Evolutionary conservation across 371 early-diverging fungal species (phyloP), one percentile per base, ranked within the genome.

Genomic region (Dentiscutata heterogama): DNA sequence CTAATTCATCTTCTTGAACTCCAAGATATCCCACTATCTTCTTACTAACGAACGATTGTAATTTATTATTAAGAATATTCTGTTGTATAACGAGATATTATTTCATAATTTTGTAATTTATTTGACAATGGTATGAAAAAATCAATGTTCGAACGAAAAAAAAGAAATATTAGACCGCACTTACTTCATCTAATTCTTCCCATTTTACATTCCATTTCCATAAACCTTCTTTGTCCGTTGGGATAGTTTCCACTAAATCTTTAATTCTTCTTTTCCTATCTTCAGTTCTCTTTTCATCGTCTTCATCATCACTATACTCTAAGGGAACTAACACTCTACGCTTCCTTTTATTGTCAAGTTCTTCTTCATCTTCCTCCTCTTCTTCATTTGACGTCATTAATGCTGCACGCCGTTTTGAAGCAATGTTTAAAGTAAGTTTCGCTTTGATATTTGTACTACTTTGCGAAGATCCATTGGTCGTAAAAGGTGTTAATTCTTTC

Each of bases 151-250:
- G 11, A 2, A n/a, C 10, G 18, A n/a, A 65, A 31, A n/a, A 42
- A n/a, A 11, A 16, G 4, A 70, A 70, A 42, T 46, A 20, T 39
- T 70, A 35, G n/a, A 46, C 2, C 6, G 3, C 16, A 46, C 85
- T 87, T 84, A 94, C 95, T 77, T 94, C 93, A 71, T 93, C 91
- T 73, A 95, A 74, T 82, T 89, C 90, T 61, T 94, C 91, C 96
- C 96, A 97, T 78, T 92, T 91, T 16, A 97, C 90, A 22, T 86
- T 80, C 93, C 94, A 97, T 0, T 81, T 89, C 91, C 93, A 95
- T 67, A 97, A 82, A 2, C 91, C 93, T 25, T 93, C 89, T 67
- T 92, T 88, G n/a, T 93, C 95, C 2, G 94, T 91, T n/a, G 96
- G 96, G 84, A 97, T 94, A 46, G 88, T 86, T 56, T 89, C 90